Percentiles rank a stretch among this genome's conserved stretches.
Evolutionary conservation across 2,329 filamentous ascomycete genomes (phyloP).

Genomic region (Proliferodiscus dingleyae): DNA sequence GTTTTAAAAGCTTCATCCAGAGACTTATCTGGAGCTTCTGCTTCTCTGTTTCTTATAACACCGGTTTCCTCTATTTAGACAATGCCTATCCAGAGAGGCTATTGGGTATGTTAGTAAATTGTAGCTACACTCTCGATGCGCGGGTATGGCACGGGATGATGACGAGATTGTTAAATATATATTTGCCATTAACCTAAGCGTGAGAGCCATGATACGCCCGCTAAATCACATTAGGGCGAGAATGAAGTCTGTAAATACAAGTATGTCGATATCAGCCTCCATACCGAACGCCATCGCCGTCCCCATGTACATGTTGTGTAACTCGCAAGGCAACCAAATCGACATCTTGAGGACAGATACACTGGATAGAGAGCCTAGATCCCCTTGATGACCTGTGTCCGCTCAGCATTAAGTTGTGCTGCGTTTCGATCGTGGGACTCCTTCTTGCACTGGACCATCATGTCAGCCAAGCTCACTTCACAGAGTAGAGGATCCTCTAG

Average conservation of each 20-base stretch:
- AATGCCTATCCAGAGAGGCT: too few species aligned
- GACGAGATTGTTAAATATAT: too few species aligned
- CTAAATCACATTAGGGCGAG: constrained; percentile 9
- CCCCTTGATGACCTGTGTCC: constrained; percentile 90
- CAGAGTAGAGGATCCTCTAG: constrained; percentile 25
- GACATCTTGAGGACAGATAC: neutral
- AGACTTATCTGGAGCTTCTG: too few species aligned
- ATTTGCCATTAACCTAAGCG: neutral
- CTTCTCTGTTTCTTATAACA: too few species aligned
- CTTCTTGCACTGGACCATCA: constrained; percentile 72
- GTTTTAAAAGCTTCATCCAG: too few species aligned
- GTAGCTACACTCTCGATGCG: too few species aligned
- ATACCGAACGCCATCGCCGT: constrained; percentile 1
- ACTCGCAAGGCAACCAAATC: neutral
- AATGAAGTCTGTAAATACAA: constrained; percentile 7
- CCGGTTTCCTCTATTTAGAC: too few species aligned
- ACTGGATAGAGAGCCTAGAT: constrained; percentile 49
- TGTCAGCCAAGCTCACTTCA: constrained; percentile 36
- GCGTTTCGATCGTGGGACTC: constrained; percentile 93
- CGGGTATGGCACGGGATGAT: too few species aligned
- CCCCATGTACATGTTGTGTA: neutral
- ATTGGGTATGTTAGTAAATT: too few species aligned
- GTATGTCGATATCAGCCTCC: constrained; percentile 3
- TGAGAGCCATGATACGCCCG: constrained; percentile 8
- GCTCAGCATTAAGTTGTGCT: constrained; percentile 84